Evolutionary conservation across 768 basidiomycete genomes (phyloP), one percentile per base, ranked within the genome.

Genomic region (Russula sp.): DNA sequence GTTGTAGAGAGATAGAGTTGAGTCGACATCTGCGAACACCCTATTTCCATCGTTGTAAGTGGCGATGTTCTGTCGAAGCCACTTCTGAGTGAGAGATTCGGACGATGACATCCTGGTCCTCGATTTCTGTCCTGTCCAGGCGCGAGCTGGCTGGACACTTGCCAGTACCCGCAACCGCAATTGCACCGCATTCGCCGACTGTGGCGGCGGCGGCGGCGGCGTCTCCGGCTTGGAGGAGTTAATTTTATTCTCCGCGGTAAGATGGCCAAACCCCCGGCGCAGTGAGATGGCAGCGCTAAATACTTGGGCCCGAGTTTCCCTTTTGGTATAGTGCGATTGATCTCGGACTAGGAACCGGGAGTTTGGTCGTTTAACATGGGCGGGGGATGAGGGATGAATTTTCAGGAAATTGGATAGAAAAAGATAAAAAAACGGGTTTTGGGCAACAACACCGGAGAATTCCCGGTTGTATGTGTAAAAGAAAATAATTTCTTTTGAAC

Each of bases 11-110:
- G 73, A 63, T 57, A 94, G 82, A n/a, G 76, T 78, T 11, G 79
- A 72, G 72, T 87, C 82, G 63, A 88, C 76, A 72, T 94, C 85
- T 7, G 77, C 68, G 66, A 80, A 87, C 55, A 91, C 82, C 55
- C 82, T 78, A 59, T 86, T 83, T 22, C 69, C 72, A 56, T 79
- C 70, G 3, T 75, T 69, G 70, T 94, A 94, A 27, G 82, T 71
- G 64, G 76, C 77, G 62, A 82, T 76, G 66, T 85, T 83, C 66
- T 88, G 81, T 32, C 82, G 79, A 63, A 93, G 79, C 90, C 90
- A 93, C 66, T 73, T 74, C 55, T 77, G 78, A 11, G 76, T 78
- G 56, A 76, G 71, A 6, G 75, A 71, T 53, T 74, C 72, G 20
- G 67, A 35, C 48, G 65, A 57, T 45, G 57, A 50, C 63, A 56